Conservation (phyloP, 257 asterid genomes). For the Plantago ovata region DNA sequence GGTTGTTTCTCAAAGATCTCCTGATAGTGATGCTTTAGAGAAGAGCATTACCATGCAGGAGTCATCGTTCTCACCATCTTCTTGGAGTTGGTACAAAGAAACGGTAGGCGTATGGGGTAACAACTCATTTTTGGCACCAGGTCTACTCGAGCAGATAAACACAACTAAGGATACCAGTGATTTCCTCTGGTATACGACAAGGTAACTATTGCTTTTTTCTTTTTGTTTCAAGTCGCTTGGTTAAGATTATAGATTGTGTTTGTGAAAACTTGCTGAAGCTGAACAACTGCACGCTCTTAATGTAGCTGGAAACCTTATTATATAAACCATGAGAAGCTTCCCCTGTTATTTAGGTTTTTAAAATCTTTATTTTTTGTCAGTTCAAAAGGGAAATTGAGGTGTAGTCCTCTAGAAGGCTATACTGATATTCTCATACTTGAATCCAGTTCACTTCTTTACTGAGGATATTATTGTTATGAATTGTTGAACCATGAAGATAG, state of each 20-base stretch:
- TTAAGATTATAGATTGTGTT: neutral
- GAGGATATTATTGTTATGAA: neutral
- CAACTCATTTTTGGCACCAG: constrained; percentile 40
- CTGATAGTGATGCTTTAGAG: constrained; percentile 27
- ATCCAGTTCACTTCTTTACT: neutral
- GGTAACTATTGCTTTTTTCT: constrained; percentile 28
- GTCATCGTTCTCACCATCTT: constrained; percentile 34
- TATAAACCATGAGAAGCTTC: too few species aligned
- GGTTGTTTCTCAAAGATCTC: constrained; percentile 49
- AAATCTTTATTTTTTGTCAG: neutral
- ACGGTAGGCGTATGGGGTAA: constrained; percentile 48
- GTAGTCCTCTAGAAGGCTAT: neutral
- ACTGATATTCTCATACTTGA: too few species aligned
- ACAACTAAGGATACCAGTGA: constrained; percentile 75
- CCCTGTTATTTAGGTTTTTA: neutral
- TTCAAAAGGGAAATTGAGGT: neutral
- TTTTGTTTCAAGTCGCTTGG: neutral
- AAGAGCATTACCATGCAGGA: constrained; percentile 27
- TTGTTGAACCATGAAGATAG: neutral
- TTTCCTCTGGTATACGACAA: constrained; percentile 70
- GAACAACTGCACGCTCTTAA: neutral
- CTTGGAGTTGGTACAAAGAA: constrained; percentile 76
- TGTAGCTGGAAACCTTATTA: too few species aligned
- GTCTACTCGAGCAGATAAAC: constrained; percentile 72
- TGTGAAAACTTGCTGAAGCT: neutral